phyloP scores from a whole-genome alignment of 192 early-diverging fungal species.

The Kickxella alabastrina region DNA sequence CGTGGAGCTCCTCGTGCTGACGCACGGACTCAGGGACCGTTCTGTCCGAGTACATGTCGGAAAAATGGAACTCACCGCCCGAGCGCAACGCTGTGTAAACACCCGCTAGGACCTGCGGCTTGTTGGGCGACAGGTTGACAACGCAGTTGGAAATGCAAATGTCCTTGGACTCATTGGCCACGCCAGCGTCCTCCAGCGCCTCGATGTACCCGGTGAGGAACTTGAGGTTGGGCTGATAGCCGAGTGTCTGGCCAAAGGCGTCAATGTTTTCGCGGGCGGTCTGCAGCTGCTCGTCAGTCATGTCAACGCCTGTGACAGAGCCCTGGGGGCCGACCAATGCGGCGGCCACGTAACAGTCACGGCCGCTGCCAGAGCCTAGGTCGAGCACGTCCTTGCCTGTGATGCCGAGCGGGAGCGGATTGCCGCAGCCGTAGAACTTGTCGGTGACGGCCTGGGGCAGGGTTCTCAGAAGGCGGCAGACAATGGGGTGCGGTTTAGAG shows the following conservation, averaged over 20 bases:
- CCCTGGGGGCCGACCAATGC: conserved; percentile 37
- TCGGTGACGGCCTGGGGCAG: conserved; percentile 30
- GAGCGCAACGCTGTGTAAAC: conserved; percentile 20
- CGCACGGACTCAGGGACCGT: conserved; percentile 24
- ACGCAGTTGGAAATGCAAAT: conserved; percentile 48
- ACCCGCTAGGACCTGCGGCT: conserved; percentile 30
- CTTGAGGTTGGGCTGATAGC: conserved; percentile 31
- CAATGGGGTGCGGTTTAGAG: background rate
- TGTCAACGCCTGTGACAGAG: conserved; percentile 43
- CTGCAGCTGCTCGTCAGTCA: too few species aligned
- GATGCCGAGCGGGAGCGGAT: conserved; percentile 44
- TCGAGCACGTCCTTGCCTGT: conserved; percentile 41
- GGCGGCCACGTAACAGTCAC: conserved; percentile 51
- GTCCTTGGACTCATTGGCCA: conserved; percentile 22
- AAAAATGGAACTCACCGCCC: conserved; percentile 49
- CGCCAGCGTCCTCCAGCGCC: conserved; percentile 13
- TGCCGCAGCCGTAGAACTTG: conserved; percentile 46
- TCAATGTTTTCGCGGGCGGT: conserved; percentile 18
- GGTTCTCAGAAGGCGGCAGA: conserved; percentile 6
- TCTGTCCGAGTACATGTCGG: conserved; percentile 42
- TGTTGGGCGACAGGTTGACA: conserved; percentile 50
- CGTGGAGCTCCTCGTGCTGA: conserved; percentile 31
- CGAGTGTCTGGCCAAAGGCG: conserved; percentile 17
- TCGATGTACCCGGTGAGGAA: conserved; percentile 49
- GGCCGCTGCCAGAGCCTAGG: conserved; percentile 44